Percentiles rank a stretch among this genome's conserved stretches.
Conservation (phyloP, 306 rosid species). For the Adenanthera pavonina region DNA sequence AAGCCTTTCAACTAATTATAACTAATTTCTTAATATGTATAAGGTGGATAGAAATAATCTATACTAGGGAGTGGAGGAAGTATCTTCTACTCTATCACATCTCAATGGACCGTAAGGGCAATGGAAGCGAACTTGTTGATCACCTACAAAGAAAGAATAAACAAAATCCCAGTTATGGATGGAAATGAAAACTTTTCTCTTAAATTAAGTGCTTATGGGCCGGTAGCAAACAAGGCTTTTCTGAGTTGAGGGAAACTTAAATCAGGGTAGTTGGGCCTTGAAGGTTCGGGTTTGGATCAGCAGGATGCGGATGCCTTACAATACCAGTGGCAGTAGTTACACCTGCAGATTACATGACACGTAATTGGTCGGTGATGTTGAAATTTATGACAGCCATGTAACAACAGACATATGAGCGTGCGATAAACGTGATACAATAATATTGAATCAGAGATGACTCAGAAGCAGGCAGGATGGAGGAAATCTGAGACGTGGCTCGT, state of each 20-base stretch:
- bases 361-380: neutral
- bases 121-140: no score
- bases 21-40: no score
- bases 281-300: neutral
- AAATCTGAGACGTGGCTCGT: constrained; percentile 19
- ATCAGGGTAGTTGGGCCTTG: neutral
- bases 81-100: no score
- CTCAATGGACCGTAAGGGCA: no score
- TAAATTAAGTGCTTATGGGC: no score
- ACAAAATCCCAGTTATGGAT: no score
- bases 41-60: no score
- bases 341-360: neutral
- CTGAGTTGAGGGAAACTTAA: neutral
- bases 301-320: neutral
- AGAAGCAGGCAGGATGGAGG: constrained; percentile 7
- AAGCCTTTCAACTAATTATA: no score
- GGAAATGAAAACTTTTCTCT: no score
- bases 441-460: neutral
- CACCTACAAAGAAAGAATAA: no score
- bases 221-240: no score
- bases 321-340: neutral
- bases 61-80: no score
- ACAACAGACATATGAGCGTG: neutral
- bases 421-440: neutral
- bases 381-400: neutral